Evolutionary conservation across 257 asterid species (phyloP), one percentile per base, ranked within the genome.

Genomic region (Solanum sejunctum): DNA sequence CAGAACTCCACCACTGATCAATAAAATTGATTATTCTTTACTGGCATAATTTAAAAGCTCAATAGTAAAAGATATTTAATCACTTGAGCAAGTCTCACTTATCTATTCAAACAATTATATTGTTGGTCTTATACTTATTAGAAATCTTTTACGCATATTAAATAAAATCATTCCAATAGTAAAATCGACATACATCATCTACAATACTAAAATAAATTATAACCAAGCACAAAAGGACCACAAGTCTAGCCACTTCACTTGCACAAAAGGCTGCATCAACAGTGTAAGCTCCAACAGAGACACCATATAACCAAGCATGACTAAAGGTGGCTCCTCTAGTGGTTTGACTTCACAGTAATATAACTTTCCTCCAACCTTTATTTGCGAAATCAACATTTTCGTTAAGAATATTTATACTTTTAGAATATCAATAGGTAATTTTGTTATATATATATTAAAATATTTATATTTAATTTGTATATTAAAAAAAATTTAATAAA

Each of bases 271-370:
- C 1, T 9, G 26, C 57, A 77, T 45, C n/a, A 61, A 58, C n/a
- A 77, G 36, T 17, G 55, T 23, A 64, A 45, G 3, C 51, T 67
- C 49, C 21, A 69, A 2, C 80, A 39, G 45, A 39, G 79, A n/a
- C 39, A 85, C 81, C 57, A 52, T 39, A 21, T 39, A 21, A 7
- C 39, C n/a, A 82, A 12, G 45, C 20, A 61, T 16, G 39, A 52
- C 69, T 20, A 85, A 85, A 60, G 80, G 84, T 20, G 49, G 36
- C 12, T 8, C 21, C 32, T 32, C 36, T 43, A 82, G 28, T 60
- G 15, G 47, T 86, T 80, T 82, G 88, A 86, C 85, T 86, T 82
- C 85, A 82, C 36, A 57, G 80, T 58, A 78, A 15, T 43, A 15
- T 43, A 82, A 49, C 55, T 60, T 52, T 67, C 81, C 79, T 72